Percentiles rank a stretch among this genome's conserved stretches.
phyloP scores from a whole-genome alignment of 129 eudicot genomes.

The Artemisia tridentata region DNA sequence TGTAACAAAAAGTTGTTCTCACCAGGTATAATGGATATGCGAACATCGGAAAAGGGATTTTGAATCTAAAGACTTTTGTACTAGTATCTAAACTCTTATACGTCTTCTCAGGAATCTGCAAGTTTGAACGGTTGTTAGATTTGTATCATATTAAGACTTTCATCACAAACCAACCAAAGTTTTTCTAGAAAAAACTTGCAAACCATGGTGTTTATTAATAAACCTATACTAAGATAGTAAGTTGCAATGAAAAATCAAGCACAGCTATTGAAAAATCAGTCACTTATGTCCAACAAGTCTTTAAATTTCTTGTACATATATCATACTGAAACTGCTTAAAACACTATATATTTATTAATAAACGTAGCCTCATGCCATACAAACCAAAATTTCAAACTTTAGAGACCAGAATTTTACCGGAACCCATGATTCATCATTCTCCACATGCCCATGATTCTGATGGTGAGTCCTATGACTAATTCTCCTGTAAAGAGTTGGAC shows the following conservation, averaged over 20 bases:
- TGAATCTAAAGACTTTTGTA: slow-evolving; percentile 64
- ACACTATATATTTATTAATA: too few relatives aligned
- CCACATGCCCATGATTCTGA: slow-evolving; percentile 81
- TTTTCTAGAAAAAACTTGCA: too few relatives aligned
- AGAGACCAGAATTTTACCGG: slow-evolving; percentile 46
- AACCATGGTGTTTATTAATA: too few relatives aligned
- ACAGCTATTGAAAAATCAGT: background rate
- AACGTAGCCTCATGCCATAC: background rate
- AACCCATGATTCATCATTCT: slow-evolving; percentile 85
- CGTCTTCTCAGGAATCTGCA: slow-evolving; percentile 54
- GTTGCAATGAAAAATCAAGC: background rate
- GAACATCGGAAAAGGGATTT: slow-evolving; percentile 68
- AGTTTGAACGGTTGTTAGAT: background rate
- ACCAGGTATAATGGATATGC: slow-evolving; percentile 76
- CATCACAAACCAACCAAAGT: background rate
- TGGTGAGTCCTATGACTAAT: slow-evolving; percentile 90
- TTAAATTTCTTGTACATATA: too few relatives aligned
- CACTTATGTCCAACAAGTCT: too few relatives aligned
- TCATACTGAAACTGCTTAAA: too few relatives aligned
- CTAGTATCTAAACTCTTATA: slow-evolving; percentile 53
- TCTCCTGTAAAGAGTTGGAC: slow-evolving; percentile 46
- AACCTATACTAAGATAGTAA: background rate
- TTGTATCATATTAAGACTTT: background rate
- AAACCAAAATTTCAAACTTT: background rate
- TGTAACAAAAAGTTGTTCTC: background rate